Conservation (phyloP, 352 stramenopile genomes). For the Chrysophaeum taylorii region DNA sequence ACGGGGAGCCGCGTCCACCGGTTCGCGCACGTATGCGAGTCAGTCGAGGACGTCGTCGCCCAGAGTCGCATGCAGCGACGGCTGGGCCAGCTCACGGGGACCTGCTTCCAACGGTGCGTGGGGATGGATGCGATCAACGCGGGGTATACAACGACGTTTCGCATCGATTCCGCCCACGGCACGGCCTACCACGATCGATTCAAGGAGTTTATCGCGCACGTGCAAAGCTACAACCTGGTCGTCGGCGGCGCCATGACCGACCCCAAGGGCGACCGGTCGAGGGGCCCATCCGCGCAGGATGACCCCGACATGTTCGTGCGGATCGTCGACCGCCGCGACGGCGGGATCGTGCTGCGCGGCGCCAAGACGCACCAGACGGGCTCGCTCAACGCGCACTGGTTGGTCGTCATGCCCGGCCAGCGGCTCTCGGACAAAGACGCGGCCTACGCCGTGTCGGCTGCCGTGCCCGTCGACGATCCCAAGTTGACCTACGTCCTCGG, state of each 20-base stretch:
- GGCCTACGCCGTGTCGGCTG: background rate
- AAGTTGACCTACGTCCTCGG: background rate
- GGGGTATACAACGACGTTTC: background rate
- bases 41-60: background rate
- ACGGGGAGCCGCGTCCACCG: background rate
- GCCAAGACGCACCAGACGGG: background rate
- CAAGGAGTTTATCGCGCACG: background rate
- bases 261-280: constrained; percentile 2
- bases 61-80: background rate
- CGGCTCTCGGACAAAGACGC: background rate
- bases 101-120: constrained; percentile 1
- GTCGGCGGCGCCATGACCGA: background rate
- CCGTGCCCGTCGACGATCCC: background rate
- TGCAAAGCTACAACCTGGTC: background rate
- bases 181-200: background rate
- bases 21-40: background rate
- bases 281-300: background rate
- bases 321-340: background rate
- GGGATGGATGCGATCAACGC: background rate
- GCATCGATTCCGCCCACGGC: background rate
- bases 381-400: background rate
- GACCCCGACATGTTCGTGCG: constrained; percentile 1
- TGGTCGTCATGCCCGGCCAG: constrained; percentile 5
- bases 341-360: background rate
- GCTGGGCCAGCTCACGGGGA: background rate